Percentiles rank a stretch among this genome's conserved stretches.
Evolutionary conservation across 2,329 filamentous ascomycete species (phyloP).

Genomic region (Venturia carpophila): DNA sequence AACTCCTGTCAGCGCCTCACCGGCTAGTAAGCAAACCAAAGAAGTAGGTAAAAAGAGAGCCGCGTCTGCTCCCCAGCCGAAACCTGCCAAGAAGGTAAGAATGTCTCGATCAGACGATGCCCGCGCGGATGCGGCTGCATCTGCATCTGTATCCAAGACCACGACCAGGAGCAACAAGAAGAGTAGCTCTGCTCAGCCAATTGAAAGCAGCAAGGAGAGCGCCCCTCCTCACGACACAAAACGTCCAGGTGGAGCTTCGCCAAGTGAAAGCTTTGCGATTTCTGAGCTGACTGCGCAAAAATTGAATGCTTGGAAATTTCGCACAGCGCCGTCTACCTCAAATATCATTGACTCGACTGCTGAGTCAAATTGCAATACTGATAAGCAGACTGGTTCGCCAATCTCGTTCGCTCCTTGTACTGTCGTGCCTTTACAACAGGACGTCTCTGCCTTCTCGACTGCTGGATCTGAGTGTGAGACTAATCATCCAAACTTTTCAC

Average conservation of each 20-base stretch:
- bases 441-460: background rate
- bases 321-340: background rate
- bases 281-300: constrained; percentile 8
- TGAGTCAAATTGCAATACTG: background rate
- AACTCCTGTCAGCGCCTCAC: background rate
- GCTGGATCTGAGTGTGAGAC: background rate
- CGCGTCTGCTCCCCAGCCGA: background rate
- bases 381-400: background rate
- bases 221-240: background rate
- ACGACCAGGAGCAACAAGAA: background rate
- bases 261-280: background rate
- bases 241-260: background rate
- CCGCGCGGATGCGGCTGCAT: background rate
- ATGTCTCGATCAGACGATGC: background rate
- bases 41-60: background rate
- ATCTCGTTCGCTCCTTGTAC: background rate
- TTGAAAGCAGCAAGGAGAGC: background rate
- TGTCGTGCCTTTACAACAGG: background rate
- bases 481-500: background rate
- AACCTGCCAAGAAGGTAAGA: constrained; percentile 13
- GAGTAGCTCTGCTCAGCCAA: background rate
- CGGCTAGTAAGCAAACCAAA: background rate
- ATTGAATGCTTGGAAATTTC: constrained; percentile 7
- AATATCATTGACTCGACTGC: background rate
- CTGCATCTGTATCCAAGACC: background rate